Evolutionary conservation across 495 filamentous ascomycete species (phyloP).

Genomic region (Aspergillus saccharolyticus): DNA sequence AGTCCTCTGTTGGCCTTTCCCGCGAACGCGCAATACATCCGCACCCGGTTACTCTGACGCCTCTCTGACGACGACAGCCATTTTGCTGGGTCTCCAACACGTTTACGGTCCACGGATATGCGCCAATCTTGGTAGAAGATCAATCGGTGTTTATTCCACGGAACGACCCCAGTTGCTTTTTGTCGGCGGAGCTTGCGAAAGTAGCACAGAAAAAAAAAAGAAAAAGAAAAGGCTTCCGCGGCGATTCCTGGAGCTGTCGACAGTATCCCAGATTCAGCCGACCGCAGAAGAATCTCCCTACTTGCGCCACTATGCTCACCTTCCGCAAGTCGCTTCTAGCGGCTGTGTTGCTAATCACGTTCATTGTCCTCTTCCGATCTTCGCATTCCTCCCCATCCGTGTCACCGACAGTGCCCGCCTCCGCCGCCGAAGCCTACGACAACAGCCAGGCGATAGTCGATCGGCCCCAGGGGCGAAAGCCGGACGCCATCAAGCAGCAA

Average conservation of each 20-base stretch:
- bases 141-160: no score
- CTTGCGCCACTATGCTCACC: conserved; percentile 51
- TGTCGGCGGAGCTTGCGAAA: not conserved
- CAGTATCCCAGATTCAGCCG: conserved; percentile 3
- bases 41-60: not conserved
- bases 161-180: not conserved
- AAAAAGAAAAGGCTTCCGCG: not conserved
- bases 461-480: conserved; percentile 15
- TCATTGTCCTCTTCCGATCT: conserved; percentile 66
- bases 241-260: not conserved
- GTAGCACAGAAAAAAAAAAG: no score
- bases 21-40: not conserved
- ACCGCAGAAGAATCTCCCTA: not conserved
- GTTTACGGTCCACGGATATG: not conserved
- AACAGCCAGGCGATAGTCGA: conserved; percentile 9
- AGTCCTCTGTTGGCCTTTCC: not conserved
- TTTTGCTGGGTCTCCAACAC: not conserved
- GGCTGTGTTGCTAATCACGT: conserved; percentile 60
- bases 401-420: conserved; percentile 22
- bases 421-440: conserved; percentile 5
- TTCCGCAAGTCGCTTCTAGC: conserved; percentile 68
- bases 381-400: conserved; percentile 42
- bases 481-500: conserved; percentile 25
- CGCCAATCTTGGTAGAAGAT: not conserved
- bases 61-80: not conserved